phyloP scores from a whole-genome alignment of 1,284 basidiomycete species.

The Schizophyllum amplum region DNA sequence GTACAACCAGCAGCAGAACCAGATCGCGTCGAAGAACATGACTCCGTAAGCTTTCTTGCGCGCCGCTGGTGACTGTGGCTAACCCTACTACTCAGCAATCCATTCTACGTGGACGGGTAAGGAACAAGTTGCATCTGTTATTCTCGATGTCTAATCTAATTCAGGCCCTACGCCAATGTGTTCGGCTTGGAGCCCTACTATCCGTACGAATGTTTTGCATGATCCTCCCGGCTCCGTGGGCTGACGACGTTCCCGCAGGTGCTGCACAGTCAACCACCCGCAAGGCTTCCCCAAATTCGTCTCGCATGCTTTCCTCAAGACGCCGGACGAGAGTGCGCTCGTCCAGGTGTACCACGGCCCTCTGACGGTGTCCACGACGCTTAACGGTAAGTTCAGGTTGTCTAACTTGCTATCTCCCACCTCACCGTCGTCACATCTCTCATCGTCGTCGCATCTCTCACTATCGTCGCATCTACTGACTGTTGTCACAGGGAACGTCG shows the following conservation, averaged over 20 bases:
- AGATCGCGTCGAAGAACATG: constrained; percentile 52
- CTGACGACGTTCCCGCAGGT: too few species aligned
- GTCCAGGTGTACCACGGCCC: constrained; percentile 51
- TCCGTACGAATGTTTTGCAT: too few species aligned
- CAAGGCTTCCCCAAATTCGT: constrained; percentile 58
- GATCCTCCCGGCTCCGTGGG: too few species aligned
- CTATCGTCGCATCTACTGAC: background rate
- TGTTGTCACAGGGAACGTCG: constrained; percentile 30
- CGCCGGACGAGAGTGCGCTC: constrained; percentile 38
- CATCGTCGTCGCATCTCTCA: background rate
- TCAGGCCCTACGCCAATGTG: constrained; percentile 44
- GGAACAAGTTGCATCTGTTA: background rate
- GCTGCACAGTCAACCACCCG: constrained; percentile 55
- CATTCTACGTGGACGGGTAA: constrained; percentile 39
- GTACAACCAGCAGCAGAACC: constrained; percentile 54
- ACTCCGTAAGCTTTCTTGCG: constrained; percentile 24
- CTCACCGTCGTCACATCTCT: too few species aligned
- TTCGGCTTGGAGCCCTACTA: constrained; percentile 44
- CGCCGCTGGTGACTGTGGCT: constrained; percentile 3
- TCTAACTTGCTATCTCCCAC: too few species aligned
- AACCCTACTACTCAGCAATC: constrained; percentile 29
- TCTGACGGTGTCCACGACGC: constrained; percentile 34
- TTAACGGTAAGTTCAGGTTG: constrained; percentile 36
- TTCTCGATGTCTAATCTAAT: background rate
- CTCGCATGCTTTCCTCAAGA: constrained; percentile 46